Evolutionary conservation across 1,284 basidiomycete genomes (phyloP), one percentile per base, ranked within the genome.

Genomic region (Ceratobasidium sp.): DNA sequence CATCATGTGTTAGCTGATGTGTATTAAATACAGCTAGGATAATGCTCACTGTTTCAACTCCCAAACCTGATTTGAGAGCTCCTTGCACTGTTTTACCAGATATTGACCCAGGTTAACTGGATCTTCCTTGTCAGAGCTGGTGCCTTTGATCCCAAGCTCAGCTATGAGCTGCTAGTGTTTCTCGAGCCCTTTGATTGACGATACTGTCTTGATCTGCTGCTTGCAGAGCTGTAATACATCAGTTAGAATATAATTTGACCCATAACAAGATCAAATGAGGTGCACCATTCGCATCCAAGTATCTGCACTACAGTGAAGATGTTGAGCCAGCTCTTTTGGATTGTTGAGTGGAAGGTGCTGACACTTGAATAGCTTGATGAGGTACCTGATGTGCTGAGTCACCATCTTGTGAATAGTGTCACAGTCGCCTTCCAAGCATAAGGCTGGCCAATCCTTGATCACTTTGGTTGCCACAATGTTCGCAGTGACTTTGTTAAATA

Each of bases 71-170:
- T 8, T 29, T 8, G 53, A 54, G 29, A 54, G n/a, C 53, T 54
- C 53, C 24, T 27, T 27, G 7, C 53, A 24, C 29, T n/a, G 53
- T 11, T 54, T 54, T 34, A 54, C 53, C 29, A 27, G 24, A 29
- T 54, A 54, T 8, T 13, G 24, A n/a, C 24, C 24, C 6, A n/a
- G 53, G 29, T 27, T 13, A 11, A 16, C 13, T 4, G 53, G 53
- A 54, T 54, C 53, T 24, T 54, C 53, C 14, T 54, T 24, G 24
- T 54, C 53, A 7, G 29, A 54, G 53, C 53, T 54, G 19, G 53
- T 54, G 11, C 53, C 53, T 13, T 54, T 8, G 13, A 54, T 29
- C 13, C 53, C 53, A 27, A 54, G 53, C 3, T 54, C 27, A 8
- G 29, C n/a, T 8, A 54, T 27, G 4, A 54, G 53, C 19, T 54